Evolutionary conservation across 352 stramenopile genomes (phyloP).

Genomic region (Pythium periplocum): DNA sequence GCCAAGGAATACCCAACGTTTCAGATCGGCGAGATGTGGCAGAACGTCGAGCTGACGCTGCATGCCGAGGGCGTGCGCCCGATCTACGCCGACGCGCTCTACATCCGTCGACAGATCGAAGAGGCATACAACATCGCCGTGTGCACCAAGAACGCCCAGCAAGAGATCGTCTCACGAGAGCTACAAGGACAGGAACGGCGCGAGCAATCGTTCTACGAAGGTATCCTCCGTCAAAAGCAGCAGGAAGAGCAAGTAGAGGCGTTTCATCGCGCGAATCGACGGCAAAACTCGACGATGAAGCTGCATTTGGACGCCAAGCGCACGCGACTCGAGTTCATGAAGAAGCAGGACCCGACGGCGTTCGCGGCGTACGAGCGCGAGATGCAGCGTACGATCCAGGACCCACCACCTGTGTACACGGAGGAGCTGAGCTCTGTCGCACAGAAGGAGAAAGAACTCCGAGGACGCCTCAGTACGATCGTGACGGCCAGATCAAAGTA

Average conservation of each 20-base stretch:
- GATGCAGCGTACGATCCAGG: conserved; percentile 32
- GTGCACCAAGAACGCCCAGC: conserved; percentile 55
- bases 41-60: conserved; percentile 56
- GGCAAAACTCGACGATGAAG: conserved; percentile 71
- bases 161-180: conserved; percentile 35
- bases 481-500: conserved; percentile 8
- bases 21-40: conserved; percentile 66
- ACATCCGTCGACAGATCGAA: conserved; percentile 67
- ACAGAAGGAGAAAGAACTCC: conserved; percentile 53
- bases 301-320: conserved; percentile 72
- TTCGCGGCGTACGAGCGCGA: conserved; percentile 48
- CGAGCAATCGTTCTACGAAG: conserved; percentile 44
- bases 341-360: conserved; percentile 45
- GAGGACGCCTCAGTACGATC: conserved; percentile 50
- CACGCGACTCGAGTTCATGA: conserved; percentile 66
- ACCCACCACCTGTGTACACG: conserved; percentile 42
- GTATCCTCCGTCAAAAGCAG: conserved; percentile 58
- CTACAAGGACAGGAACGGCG: conserved; percentile 9
- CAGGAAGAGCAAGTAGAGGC: conserved; percentile 58
- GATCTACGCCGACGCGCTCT: conserved; percentile 73
- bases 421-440: conserved; percentile 41
- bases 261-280: conserved; percentile 43
- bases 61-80: conserved; percentile 56
- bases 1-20: conserved; percentile 72
- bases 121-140: conserved; percentile 63